Evolutionary conservation across 345 rosid genomes (phyloP), one percentile per base, ranked within the genome.

Genomic region (Anastatica hierochuntica): DNA sequence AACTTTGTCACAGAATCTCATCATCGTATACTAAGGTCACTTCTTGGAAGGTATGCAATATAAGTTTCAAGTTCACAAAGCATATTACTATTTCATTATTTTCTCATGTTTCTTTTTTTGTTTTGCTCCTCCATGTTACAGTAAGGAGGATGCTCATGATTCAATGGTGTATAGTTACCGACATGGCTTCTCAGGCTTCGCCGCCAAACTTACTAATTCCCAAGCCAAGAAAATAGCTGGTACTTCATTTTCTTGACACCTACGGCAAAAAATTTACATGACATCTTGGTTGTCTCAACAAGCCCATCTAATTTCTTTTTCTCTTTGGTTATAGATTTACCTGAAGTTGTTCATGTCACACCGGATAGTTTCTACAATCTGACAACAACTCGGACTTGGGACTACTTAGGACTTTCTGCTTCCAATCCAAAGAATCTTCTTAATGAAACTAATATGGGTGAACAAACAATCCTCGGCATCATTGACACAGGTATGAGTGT

Each of bases 361-460:
- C 68, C 48, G n/a, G 70, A 72, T 69, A 60, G 43, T 31, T 62
- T 67, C 63, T 60, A 67, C 29, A 37, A 71, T 37, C 41, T 64
- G 31, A 53, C 71, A 60, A 79, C 84, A 41, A 76, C 77, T 17
- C 55, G 72, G 48, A 65, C 79, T 40, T 79, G 84, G 84, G 75
- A 76, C 27, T 76, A 71, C 49, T 45, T 79, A 27, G 56, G 63
- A 12, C 50, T 74, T 19, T 75, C 77, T 31, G 52, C 58, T 0
- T 6, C 49, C 29, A 69, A 56, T 16, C 55, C 43, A 3, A 50
- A 58, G 5, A 68, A 50, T 53, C 47, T 49, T 42, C 41, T 65
- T 5, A 47, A 71, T 30, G 56, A 54, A 3, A 49, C 71, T 27
- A 60, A 60, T 16, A 37, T 71, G 71, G 74, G 67, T 35, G 74